Percentiles rank a stretch among this genome's conserved stretches.
Evolutionary conservation across 2,329 filamentous ascomycete species (phyloP).

Genomic region (Talaromyces sp.): DNA sequence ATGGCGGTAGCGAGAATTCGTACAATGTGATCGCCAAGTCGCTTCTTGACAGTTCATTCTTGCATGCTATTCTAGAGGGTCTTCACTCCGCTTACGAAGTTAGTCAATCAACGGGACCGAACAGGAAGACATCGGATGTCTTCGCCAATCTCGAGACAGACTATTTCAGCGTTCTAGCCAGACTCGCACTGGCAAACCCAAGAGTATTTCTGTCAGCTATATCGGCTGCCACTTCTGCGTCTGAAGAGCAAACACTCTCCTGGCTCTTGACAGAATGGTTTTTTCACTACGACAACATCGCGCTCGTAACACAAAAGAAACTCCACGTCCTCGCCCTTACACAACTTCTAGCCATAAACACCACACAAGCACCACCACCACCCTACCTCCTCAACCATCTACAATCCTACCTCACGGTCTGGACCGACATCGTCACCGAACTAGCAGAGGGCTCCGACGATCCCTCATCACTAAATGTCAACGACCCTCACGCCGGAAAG

Average conservation of each 20-base stretch:
- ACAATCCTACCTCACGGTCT: slow-evolving; percentile 48
- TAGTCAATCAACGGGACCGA: slow-evolving; percentile 79
- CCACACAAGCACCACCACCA: slow-evolving; percentile 39
- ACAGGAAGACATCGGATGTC: slow-evolving; percentile 66
- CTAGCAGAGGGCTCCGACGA: slow-evolving; percentile 44
- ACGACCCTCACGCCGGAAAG: slow-evolving; percentile 25
- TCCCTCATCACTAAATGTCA: slow-evolving; percentile 29
- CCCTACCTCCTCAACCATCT: slow-evolving; percentile 43
- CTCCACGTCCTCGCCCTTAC: slow-evolving; percentile 48
- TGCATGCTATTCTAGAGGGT: slow-evolving; percentile 63
- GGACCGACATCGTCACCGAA: slow-evolving; percentile 49
- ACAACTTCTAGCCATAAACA: slow-evolving; percentile 43
- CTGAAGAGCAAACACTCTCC: slow-evolving; percentile 33
- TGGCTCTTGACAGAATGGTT: slow-evolving; percentile 53
- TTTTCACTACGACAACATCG: slow-evolving; percentile 49
- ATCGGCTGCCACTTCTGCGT: slow-evolving; percentile 31
- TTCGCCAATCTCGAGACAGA: slow-evolving; percentile 76
- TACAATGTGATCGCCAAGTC: slow-evolving; percentile 65
- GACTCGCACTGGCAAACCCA: slow-evolving; percentile 73
- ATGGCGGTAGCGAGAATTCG: slow-evolving; percentile 56
- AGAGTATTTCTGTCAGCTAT: slow-evolving; percentile 61
- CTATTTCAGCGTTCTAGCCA: slow-evolving; percentile 79
- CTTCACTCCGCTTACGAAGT: slow-evolving; percentile 69
- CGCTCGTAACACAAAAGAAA: slow-evolving; percentile 48
- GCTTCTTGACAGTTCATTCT: slow-evolving; percentile 62